Conservation (phyloP, 2,329 filamentous ascomycete species). For the Diaporthe ilicicola region DNA sequence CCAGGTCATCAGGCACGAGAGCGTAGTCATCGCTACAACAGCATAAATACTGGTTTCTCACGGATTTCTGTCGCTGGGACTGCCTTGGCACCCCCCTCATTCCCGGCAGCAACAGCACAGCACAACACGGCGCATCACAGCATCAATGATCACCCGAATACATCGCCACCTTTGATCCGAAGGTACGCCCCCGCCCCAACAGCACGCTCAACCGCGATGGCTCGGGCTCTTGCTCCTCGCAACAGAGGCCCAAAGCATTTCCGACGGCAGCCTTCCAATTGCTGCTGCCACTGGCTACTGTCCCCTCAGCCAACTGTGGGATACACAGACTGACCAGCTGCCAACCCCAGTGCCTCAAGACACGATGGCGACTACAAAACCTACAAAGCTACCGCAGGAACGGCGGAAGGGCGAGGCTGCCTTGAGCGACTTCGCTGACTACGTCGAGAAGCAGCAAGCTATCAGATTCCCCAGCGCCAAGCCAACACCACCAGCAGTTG, state of each 20-base stretch:
- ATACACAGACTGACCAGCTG: conserved; percentile 2
- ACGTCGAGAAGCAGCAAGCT: conserved; percentile 93
- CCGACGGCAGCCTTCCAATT: too few relatives aligned
- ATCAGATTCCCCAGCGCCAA: conserved; percentile 63
- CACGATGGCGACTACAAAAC: conserved; percentile 61
- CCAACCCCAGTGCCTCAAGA: conserved; percentile 32
- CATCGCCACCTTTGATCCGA: background rate
- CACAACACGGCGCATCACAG: background rate
- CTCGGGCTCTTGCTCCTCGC: too few relatives aligned
- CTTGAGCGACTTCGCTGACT: conserved; percentile 95
- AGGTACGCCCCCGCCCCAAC: conserved; percentile 3
- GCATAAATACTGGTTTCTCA: background rate
- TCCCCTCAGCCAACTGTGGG: background rate
- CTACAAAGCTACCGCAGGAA: conserved; percentile 74
- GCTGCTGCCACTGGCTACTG: background rate
- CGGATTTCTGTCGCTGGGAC: background rate
- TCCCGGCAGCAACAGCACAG: background rate
- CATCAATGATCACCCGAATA: conserved; percentile 30
- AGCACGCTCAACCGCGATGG: background rate
- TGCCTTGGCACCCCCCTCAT: background rate
- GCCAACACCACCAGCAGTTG: conserved; percentile 37
- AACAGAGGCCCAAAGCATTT: background rate
- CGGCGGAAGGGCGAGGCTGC: conserved; percentile 88
- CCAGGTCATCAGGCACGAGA: background rate
- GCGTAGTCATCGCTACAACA: background rate